Evolutionary conservation across 331 rosid genomes (phyloP), one percentile per base, ranked within the genome.

Genomic region (Spiraea crenata): DNA sequence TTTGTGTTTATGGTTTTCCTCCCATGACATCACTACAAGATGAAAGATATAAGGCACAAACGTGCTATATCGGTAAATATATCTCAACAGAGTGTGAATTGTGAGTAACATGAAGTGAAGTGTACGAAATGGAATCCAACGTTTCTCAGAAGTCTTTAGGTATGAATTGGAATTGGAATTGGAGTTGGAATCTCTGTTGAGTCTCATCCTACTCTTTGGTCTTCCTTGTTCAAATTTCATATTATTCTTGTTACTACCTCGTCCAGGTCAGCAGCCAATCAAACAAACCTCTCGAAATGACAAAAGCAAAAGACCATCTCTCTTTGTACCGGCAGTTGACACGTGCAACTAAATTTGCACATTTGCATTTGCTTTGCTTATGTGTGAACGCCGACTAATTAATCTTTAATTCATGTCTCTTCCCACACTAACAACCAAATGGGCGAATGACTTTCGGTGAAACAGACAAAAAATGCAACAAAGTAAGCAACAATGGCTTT

Each of bases 391-490:
- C 13, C 0, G 16, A 61, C 66, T 38, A 13, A 9, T 44, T 35
- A 16, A 10, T 45, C 54, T 48, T n/a, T 12, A 15, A 61, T 16
- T 39, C 65, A 16, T 4, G 47, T 60, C 65, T 60, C 47, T 16
- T 60, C 65, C 65, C 47, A 38, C 46, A 0, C 45, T 54, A 70
- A n/a, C 64, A 74, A 79, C 76, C 83, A 77, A 77, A 72, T 73
- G 80, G 71, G 64, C 77, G 25, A 20, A 77, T 64, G 49, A 40
- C 58, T 57, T 49, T 77, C 65, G 65, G 75, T 61, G 50, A 39
- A 35, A 57, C 6, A 77, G 81, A 77, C 83, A 74, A 66, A 74
- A 66, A 56, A 70, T 47, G 74, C 76, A 78, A 44, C 31, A 79
- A 79, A 74, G 82, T 56, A 54, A 55, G 9, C 54, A 65, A 14